Evolutionary conservation across 2,329 filamentous ascomycete genomes (phyloP).

Genomic region (Colletotrichum australisinense): DNA sequence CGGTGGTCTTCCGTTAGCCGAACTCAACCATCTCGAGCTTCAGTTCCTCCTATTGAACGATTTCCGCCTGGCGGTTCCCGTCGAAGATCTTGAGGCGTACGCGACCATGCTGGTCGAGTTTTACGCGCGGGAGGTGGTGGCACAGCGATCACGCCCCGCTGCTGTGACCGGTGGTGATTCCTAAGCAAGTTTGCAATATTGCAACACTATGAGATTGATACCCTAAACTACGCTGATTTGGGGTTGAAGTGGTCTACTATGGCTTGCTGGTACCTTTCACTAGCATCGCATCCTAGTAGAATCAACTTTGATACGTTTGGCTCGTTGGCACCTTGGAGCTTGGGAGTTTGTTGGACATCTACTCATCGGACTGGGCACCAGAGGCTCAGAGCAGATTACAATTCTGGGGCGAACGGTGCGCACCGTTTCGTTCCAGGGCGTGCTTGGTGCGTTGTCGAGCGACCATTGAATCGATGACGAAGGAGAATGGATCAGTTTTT

Average conservation of each 20-base stretch:
- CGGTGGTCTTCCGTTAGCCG: slow-evolving; percentile 88
- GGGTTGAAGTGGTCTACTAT: neutral
- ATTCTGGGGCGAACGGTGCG: neutral
- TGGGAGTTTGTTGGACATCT: neutral
- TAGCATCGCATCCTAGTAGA: slow-evolving; percentile 3
- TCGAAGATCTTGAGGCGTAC: slow-evolving; percentile 96
- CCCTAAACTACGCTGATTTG: slow-evolving; percentile 30
- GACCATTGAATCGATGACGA: neutral
- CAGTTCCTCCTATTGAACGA: slow-evolving; percentile 97
- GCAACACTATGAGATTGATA: slow-evolving; percentile 35
- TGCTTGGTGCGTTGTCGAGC: neutral
- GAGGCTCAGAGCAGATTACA: neutral
- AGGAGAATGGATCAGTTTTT: slow-evolving; percentile 9
- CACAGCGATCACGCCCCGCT: slow-evolving; percentile 41
- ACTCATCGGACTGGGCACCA: neutral
- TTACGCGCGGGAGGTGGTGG: slow-evolving; percentile 89
- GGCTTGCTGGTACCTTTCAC: slow-evolving; percentile 5
- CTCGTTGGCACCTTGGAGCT: neutral
- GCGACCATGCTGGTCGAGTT: slow-evolving; percentile 99
- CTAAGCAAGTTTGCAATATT: slow-evolving; percentile 10
- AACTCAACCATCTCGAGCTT: slow-evolving; percentile 95
- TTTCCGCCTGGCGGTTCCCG: slow-evolving; percentile 90
- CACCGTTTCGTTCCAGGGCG: neutral
- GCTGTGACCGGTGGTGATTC: slow-evolving; percentile 23
- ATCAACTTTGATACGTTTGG: neutral